Conservation (phyloP, 805 yeast genomes). For the Hanseniaspora hatyaiensis region DNA sequence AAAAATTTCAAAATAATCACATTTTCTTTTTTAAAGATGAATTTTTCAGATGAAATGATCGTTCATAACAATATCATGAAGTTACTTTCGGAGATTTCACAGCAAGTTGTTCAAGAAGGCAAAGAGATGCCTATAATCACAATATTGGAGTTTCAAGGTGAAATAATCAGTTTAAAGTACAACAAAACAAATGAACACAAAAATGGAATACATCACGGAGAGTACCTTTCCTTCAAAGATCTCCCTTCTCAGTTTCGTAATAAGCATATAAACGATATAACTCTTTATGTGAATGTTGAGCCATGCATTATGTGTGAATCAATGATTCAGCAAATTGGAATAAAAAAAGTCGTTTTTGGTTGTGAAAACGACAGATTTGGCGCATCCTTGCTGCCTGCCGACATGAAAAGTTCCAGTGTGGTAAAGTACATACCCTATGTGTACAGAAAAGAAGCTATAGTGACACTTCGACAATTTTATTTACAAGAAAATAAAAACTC, state of each 20-base stretch:
- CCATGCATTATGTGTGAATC: conserved; percentile 98
- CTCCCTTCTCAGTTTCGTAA: conserved; percentile 1
- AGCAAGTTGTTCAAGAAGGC: conserved; percentile 5
- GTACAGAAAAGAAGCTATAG: conserved; percentile 67
- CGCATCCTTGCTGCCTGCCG: conserved; percentile 35
- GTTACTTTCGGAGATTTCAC: background rate
- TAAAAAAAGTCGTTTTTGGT: conserved; percentile 69
- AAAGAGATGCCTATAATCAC: conserved; percentile 14
- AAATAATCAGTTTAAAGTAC: conserved; percentile 1
- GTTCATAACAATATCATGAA: background rate
- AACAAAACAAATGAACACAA: conserved; percentile 14
- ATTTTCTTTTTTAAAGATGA: too few relatives aligned
- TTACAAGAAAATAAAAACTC: conserved; percentile 75
- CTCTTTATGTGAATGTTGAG: conserved; percentile 86
- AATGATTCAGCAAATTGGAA: conserved; percentile 68
- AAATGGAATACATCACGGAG: conserved; percentile 15
- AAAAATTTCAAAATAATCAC: too few relatives aligned
- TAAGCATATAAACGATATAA: conserved; percentile 33
- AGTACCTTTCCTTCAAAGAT: conserved; percentile 2
- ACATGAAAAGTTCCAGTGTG: conserved; percentile 18
- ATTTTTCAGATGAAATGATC: background rate
- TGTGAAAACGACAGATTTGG: conserved; percentile 94
- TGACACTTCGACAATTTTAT: conserved; percentile 71
- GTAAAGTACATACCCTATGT: conserved; percentile 58
- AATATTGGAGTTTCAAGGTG: background rate